Evolutionary conservation across 306 rosid genomes (phyloP), one percentile per base, ranked within the genome.

Genomic region (Inga oerstediana): DNA sequence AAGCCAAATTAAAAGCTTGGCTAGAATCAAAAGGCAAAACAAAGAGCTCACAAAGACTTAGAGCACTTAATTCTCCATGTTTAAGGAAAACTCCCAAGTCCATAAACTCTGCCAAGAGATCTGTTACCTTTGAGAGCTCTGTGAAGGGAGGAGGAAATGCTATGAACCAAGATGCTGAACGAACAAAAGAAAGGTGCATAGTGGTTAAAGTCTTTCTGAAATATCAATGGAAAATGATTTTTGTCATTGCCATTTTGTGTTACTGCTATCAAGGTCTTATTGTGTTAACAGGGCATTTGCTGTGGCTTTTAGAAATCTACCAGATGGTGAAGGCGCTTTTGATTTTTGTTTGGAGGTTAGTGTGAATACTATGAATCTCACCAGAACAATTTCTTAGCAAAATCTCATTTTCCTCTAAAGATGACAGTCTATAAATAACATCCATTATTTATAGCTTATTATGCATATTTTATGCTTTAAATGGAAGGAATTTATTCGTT

Each of bases 1-100:
- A 93, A 87, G 94, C 89, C 22, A 96, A 93, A 82, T 86, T 96
- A 80, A 89, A 51, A 77, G 86, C 94, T 82, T 96, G 99, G 99
- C 87, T 89, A 66, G 94, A 93, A 89, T 94, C 97, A 35, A 93
- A 84, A 80, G 98, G 98, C 34, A 96, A 94, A 83, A 84, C 93
- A 67, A 96, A 88, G 87, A 86, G 91, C 80, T 77, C 85, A 65
- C 97, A 85, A 74, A 88, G 87, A 85, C 61, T 78, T 67, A 85
- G 83, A 79, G 77, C 86, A 37, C 52, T 88, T 30, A 89, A 39
- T 73, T 91, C 98, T 80, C 94, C 96, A 72, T 81, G 84, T 77
- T 4, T 71, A n/a, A 85, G 86, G 43, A 92, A 83, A 90, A 91
- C 90, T 81, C 92, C 94, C 0, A n/a, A 83, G 67, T 89, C 98